phyloP scores from a whole-genome alignment of 1,284 basidiomycete species.

The Heterobasidion occidentale region DNA sequence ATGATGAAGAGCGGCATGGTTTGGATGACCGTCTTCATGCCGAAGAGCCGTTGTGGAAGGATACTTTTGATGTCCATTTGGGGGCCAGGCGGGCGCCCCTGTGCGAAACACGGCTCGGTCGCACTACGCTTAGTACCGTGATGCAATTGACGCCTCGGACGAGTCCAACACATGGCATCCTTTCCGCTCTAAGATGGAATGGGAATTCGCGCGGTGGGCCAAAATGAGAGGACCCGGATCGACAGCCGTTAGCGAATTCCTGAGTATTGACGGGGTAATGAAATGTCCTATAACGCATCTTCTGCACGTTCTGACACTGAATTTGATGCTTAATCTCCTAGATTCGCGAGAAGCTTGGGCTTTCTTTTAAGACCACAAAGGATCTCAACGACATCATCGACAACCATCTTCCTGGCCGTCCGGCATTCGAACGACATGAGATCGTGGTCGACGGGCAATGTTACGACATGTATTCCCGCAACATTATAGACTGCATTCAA shows the following conservation, averaged over 20 bases:
- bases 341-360: background rate
- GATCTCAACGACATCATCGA: background rate
- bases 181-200: constrained; percentile 6
- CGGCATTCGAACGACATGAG: background rate
- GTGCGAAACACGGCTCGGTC: background rate
- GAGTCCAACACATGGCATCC: background rate
- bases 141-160: background rate
- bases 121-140: background rate
- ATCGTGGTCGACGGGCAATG: background rate
- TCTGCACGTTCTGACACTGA: background rate
- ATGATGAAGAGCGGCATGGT: background rate
- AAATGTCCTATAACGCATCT: background rate
- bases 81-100: too few species aligned
- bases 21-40: background rate
- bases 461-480: background rate
- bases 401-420: background rate
- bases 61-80: background rate
- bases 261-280: constrained; percentile 12
- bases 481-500: background rate
- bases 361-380: background rate
- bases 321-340: background rate
- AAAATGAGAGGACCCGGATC: constrained; percentile 12
- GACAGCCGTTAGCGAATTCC: constrained; percentile 12
- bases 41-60: background rate
- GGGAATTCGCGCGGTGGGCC: constrained; percentile 14